These are phyloP conservation scores for Neurospora discreta DNA, from an alignment of 495 filamentous ascomycete genomes.

Conservation along the genomic window DNA sequence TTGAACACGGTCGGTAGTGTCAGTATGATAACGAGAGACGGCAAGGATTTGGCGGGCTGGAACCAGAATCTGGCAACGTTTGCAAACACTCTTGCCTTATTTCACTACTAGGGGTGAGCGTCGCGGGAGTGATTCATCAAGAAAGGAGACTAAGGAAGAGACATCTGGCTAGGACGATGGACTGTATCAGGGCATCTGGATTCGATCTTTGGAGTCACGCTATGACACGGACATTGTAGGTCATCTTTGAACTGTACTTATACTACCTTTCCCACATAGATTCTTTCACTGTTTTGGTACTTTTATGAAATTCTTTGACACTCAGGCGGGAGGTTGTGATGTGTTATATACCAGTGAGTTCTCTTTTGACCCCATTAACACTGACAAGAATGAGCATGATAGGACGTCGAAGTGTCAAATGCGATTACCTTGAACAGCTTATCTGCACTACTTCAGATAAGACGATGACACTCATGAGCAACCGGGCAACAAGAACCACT, in stretches of 20 bases:
- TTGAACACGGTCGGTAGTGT: slow-evolving; percentile 24
- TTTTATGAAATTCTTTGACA: background rate
- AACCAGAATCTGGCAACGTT: slow-evolving; percentile 17
- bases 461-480: background rate
- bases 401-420: background rate
- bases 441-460: background rate
- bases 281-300: background rate
- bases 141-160: background rate
- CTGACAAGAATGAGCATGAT: background rate
- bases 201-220: background rate
- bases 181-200: background rate
- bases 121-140: background rate
- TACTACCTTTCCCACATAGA: background rate
- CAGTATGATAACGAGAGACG: slow-evolving; percentile 19
- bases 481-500: background rate
- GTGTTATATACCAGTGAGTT: background rate
- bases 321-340: background rate
- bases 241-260: background rate
- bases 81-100: slow-evolving; percentile 19
- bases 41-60: slow-evolving; percentile 18
- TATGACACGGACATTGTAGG: background rate
- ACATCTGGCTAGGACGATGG: background rate
- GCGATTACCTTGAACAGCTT: background rate
- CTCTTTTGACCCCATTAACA: background rate
- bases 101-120: slow-evolving; percentile 7